Base-by-base conservation (phyloP, 2,329 filamentous ascomycete species). In the Cordyceps sp. region DNA sequence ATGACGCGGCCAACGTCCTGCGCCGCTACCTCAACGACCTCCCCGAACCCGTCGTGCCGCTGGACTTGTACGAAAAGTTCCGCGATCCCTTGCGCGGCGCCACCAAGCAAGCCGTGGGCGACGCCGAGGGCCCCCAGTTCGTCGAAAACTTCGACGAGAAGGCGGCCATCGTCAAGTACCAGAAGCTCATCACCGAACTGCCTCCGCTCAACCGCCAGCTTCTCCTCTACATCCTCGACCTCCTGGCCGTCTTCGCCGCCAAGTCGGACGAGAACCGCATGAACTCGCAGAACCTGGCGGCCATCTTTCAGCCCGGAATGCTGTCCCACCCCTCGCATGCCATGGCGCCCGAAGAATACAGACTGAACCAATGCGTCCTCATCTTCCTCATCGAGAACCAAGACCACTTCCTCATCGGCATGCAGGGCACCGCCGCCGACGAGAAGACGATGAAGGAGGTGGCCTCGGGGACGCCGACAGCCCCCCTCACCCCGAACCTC, bases 311-410 rank as follows among this genome's bases (percentile, higher is more conserved):
- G 52, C 90, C 90, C 0, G 90, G 90, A 34, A 81, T 98, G 59
- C 68, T 98, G 12, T 94, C 86, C 3, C 90, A 98, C 52, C 90
- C 90, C 1, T 64, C 72, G 37, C 90, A 98, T 52, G 86, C 93
- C 47, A 96, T 98, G 88, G 78, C 84, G 1, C 90, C 90, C 0
- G 73, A 81, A 35, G 88, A 96, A 49, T 98, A 98, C 52, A 77
- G 84, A 21, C 63, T 98, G 6, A 96, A 92, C 50, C 90, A 98
- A 63, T 88, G 90, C 46, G 88, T 98, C 15, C 69, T 98, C 40
- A 93, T 98, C 31, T 98, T 98, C 54, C 61, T 98, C 43, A 98
- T 98, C 42, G 86, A 96, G 50, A 93, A 98, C 46, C 90, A 98
- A 53, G 90, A 98, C 48, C 83, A 93, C 54, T 98, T 98, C 63